These are phyloP conservation scores for Chaetomiaceae sp. DNA, from an alignment of 2,329 filamentous ascomycete species.

Conservation along the genomic window DNA sequence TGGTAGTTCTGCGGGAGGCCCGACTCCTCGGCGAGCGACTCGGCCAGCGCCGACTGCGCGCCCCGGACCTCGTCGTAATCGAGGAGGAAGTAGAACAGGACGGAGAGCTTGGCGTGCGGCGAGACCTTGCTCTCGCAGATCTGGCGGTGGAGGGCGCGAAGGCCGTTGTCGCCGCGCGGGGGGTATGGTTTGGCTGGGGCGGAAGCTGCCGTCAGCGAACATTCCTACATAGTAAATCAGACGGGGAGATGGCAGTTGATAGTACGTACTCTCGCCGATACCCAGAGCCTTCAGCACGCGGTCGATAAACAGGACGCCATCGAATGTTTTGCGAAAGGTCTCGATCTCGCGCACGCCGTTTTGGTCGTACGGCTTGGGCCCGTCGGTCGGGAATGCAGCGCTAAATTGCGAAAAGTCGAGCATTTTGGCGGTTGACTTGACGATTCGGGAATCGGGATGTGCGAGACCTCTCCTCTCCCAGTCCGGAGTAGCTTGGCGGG, in stretches of 20 bases:
- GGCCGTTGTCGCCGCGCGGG: conserved; percentile 61
- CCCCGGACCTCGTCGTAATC: conserved; percentile 59
- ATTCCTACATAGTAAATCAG: no score
- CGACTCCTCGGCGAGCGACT: conserved; percentile 54
- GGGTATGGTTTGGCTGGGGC: conserved; percentile 62
- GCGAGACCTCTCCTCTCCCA: background rate
- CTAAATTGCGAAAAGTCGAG: conserved; percentile 63
- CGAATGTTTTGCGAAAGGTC: conserved; percentile 60
- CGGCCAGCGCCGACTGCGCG: conserved; percentile 44
- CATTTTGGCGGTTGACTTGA: conserved; percentile 33
- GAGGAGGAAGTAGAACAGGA: conserved; percentile 78
- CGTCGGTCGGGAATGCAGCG: conserved; percentile 59
- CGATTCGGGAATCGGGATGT: background rate
- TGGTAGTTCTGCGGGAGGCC: conserved; percentile 72
- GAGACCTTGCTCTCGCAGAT: conserved; percentile 62
- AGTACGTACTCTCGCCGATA: conserved; percentile 57
- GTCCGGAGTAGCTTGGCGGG: background rate
- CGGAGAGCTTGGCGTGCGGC: conserved; percentile 72
- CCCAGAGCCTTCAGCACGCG: conserved; percentile 66
- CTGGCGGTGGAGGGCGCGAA: conserved; percentile 65
- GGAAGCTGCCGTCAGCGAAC: no score
- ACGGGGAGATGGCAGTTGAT: no score
- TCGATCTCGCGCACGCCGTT: conserved; percentile 59
- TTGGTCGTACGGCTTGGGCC: conserved; percentile 58
- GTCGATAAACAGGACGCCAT: conserved; percentile 73